Base-by-base conservation (phyloP, 2,329 filamentous ascomycete species). In the Exophiala sp. region DNA sequence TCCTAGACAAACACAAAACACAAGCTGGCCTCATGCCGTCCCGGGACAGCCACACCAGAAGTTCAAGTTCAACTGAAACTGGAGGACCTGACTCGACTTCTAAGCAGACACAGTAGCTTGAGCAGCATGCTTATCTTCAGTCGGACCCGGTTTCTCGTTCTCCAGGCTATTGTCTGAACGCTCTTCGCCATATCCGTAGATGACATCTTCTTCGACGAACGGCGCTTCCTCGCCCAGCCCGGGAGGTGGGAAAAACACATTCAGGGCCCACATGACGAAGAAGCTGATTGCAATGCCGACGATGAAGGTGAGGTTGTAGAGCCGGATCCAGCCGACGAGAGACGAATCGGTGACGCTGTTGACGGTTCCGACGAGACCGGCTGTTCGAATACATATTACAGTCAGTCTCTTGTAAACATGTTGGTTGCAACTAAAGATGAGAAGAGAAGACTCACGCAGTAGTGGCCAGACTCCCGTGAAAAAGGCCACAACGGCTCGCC, bases 401-500 rank as follows among this genome's bases (percentile, higher is more conserved):
- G 13, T 27, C 21, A 19, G 13, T 27, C 21, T 23, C n/a, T n/a
- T n/a, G 32, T n/a, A 6, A 19, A 37, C 34, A 11, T 7, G 19
- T 8, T 2, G 14, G 3, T 10, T 37, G 34, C 14, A 7, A n/a
- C 13, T 11, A 27, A 30, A 24, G n/a, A 21, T 18, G 21, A 23
- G 21, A 10, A 7, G 1, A 19, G 22, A 10, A 11, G 2, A 49
- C 53, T 55, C 27, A 55, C 53, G 53, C 16, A 55, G 46, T 21
- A 55, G 32, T 3, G 53, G 53, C 53, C 53, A 55, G 11, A 55
- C 53, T 6, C 53, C 53, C 11, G 42, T 38, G 8, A 55, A 23
- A 23, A 55, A 73, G 5, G 68, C 63, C 2, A 64, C 55, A 40
- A 69, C 63, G 6, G 66, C 66, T 10, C 71, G 63, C 64, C 65